Evolutionary conservation across 140 eudicot genomes (phyloP).

Genomic region (Stevia rebaudiana): DNA sequence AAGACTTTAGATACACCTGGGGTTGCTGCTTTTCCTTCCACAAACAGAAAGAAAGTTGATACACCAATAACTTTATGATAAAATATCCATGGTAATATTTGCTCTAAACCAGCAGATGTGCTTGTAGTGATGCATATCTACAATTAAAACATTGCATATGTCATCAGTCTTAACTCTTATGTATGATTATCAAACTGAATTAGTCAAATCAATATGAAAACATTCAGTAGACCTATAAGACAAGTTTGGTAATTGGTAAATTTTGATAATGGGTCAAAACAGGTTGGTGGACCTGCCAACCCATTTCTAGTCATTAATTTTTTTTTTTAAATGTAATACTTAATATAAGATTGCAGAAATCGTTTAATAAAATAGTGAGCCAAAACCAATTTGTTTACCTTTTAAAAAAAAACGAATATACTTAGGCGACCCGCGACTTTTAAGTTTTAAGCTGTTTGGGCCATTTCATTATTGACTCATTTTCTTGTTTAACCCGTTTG

Average conservation of each 20-base stretch:
- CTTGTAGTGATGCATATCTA: slow-evolving; percentile 93
- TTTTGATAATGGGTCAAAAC: neutral
- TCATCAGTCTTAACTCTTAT: neutral
- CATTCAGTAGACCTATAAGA: neutral
- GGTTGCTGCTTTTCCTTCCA: slow-evolving; percentile 96
- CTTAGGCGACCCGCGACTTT: neutral
- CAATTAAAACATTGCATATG: slow-evolving; percentile 5
- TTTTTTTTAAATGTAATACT: neutral
- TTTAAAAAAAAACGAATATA: neutral
- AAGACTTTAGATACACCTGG: slow-evolving; percentile 76
- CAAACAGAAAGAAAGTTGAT: slow-evolving; percentile 69
- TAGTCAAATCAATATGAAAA: neutral
- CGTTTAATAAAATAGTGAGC: neutral
- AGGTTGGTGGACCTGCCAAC: neutral
- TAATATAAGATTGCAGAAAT: neutral
- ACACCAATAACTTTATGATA: slow-evolving; percentile 95
- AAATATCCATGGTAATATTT: slow-evolving; percentile 87
- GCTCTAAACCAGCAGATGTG: slow-evolving; percentile 91
- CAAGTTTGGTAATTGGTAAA: neutral
- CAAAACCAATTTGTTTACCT: too few relatives aligned
- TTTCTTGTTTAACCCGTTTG: neutral
- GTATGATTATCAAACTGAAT: neutral
- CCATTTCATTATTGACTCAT: neutral
- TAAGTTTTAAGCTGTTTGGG: neutral
- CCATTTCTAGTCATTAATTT: neutral